Evolutionary conservation across 441 rosid genomes (phyloP), one percentile per base, ranked within the genome.

Genomic region (Gossypium davidsonii): DNA sequence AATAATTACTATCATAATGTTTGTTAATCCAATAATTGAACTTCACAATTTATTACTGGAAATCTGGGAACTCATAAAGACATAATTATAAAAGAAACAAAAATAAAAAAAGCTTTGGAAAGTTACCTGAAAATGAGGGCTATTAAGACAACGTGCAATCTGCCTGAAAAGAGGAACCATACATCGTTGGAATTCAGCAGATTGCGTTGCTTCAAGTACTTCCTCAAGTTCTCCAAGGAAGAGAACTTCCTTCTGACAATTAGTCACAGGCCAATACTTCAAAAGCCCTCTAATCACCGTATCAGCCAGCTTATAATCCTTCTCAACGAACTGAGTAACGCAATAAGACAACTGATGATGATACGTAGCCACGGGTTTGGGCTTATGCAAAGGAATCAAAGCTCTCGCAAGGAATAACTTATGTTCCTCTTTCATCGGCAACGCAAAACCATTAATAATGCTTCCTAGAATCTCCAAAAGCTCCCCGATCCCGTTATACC

Each of bases 351-450:
- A 80, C 73, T 92, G 98, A 78, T 92, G 97, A 74, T 94, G 97
- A 75, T 92, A 94, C 74, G 85, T 20, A 17, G 86, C 62, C n/a
- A 90, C 76, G 0, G 88, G 83, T 79, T 94, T 92, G 0, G 98
- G 98, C 79, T 94, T 94, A 81, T 92, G 98, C 82, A 94, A 74
- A 2, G 98, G 97, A 73, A 92, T 83, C 84, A 94, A 90, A 2
- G 94, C 97, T 82, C 95, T 81, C 20, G 89, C 90, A 79, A 94
- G 89, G 63, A 94, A 94, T 58, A 94, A 62, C 80, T 94, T 94
- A 71, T 94, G 98, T 82, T 94, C 98, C 81, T 92, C 97, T 72
- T 94, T 94, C 97, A 94, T 92, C 1, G 98, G 98, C 85, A 94
- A 75, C 0, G 98, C 97, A 83, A 94, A 94, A 44, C 98, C 98